Percentiles rank a stretch among this genome's conserved stretches.
Evolutionary conservation across 1,139 yeast genomes (phyloP).

Genomic region (Kodamaea fungicola): DNA sequence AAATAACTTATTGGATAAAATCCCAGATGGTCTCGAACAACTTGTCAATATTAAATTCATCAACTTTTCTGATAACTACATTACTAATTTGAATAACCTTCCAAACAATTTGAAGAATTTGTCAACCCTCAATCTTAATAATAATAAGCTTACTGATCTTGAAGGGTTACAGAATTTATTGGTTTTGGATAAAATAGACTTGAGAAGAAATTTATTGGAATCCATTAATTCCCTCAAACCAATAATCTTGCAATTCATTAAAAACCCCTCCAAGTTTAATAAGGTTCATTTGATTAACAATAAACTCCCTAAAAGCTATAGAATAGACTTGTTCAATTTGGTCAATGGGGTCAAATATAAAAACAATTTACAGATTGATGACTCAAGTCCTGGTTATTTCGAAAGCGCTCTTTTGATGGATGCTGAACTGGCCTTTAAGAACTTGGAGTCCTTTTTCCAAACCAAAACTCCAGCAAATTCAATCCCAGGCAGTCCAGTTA

Average conservation of each 20-base stretch:
- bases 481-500: not conserved
- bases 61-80: slow-evolving; percentile 54
- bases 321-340: slow-evolving; percentile 53
- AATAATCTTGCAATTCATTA: slow-evolving; percentile 34
- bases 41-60: slow-evolving; percentile 49
- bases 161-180: slow-evolving; percentile 48
- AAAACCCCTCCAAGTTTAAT: slow-evolving; percentile 26
- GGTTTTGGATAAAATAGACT: slow-evolving; percentile 51
- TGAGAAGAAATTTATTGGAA: slow-evolving; percentile 49
- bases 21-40: slow-evolving; percentile 54
- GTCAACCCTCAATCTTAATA: slow-evolving; percentile 52
- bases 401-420: slow-evolving; percentile 55
- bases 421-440: slow-evolving; percentile 42
- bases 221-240: slow-evolving; percentile 33
- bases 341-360: slow-evolving; percentile 51
- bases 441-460: slow-evolving; percentile 40
- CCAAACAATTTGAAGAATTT: slow-evolving; percentile 41
- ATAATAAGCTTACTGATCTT: slow-evolving; percentile 45
- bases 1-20: slow-evolving; percentile 43
- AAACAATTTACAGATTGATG: slow-evolving; percentile 52
- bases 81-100: slow-evolving; percentile 36
- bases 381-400: slow-evolving; percentile 61
- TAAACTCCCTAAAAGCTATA: slow-evolving; percentile 44
- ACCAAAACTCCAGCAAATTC: not conserved
- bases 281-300: slow-evolving; percentile 42